Evolutionary conservation across 176 grass and related monocot species (phyloP), one percentile per base, ranked within the genome.

Genomic region (Thalia dealbata): DNA sequence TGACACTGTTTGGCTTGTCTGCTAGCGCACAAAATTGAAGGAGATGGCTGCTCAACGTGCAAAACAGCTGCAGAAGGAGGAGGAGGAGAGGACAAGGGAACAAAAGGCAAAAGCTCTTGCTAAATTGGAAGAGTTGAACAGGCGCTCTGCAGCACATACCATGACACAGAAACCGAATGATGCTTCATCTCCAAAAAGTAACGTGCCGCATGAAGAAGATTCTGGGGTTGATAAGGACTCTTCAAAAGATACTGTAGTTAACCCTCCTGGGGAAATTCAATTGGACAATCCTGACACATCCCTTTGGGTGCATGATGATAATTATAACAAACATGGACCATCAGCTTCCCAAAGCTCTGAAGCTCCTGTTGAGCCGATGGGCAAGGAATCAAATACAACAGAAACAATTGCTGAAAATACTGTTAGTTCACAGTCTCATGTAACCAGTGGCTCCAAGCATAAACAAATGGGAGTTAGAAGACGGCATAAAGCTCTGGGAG

Each of bases 61-160:
- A 61, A 93, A 88, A 71, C 86, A 91, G 42, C 66, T 93, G 64
- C 85, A 99, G 85, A 71, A 75, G 68, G 90, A 99, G 79, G 95
- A 99, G 78, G 90, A 99, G 60, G 90, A 99, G 73, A 84, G 87
- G 50, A 88, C 67, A 77, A 89, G 82, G 52, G 84, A 91, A 64
- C 95, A 93, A 82, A 99, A 76, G 69, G 90, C 87, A 76, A 99
- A 99, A 87, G 95, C 90, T 79, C 85, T 91, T 60, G 85, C 79
- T 11, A 99, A 99, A 69, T 81, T 93, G 78, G 95, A 99, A 86
- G 95, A 91, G 79, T 60, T 99, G 77, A 88, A 99, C 63, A 90
- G 80, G 32, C 95, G 95, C 7, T 84, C 89, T 29, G 64, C 81
- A 72, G 80, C 77, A 74, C 45, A 76, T 78, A 63, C n/a, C 22